Base-by-base conservation (phyloP, 139 green algal genomes). In the Zygnema cylindricum region DNA sequence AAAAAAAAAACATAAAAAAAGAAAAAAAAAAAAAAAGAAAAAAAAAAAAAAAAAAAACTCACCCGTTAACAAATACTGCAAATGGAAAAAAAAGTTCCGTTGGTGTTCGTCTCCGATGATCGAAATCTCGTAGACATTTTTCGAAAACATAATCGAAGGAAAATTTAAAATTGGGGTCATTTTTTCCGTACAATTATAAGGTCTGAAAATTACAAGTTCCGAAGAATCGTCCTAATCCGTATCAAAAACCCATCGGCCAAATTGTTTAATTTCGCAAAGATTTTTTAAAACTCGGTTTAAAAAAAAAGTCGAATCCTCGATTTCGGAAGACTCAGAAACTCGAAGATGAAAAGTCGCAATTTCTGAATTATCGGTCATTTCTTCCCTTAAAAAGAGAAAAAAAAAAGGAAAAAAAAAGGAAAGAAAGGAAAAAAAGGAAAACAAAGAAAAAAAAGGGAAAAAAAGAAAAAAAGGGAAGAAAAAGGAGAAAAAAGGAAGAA, bases 21-120 rank as follows among this genome's bases (percentile, higher is more conserved):
- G n/a, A n/a, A n/a, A n/a, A n/a, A n/a, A n/a, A n/a, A n/a, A n/a
- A n/a, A n/a, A n/a, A n/a, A n/a, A n/a, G n/a, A n/a, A n/a, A n/a
- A n/a, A n/a, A n/a, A n/a, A n/a, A n/a, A n/a, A n/a, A n/a, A n/a
- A n/a, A n/a, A n/a, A n/a, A n/a, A n/a, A n/a, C 7, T 63, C 49
- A 79, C 71, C 71, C 16, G 78, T 76, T 40, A 85, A 41, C 36
- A 85, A 41, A 41, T 76, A 85, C 38, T 69, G 78, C 78, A 85
- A 57, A 41, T 85, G 78, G 49, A 55, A 39, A 32, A 57, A 49
- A 38, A 85, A 38, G 39, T 41, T 69, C 22, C 78, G 21, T 57
- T 69, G 35, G 36, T 85, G 78, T 23, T 38, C 40, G 78, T 85
- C 78, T 55, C 78, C 78, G 22, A 85, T 55, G 30, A 85, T 73